Evolutionary conservation across 805 yeast species (phyloP), one percentile per base, ranked within the genome.

Genomic region (Monosporozyma unispora): DNA sequence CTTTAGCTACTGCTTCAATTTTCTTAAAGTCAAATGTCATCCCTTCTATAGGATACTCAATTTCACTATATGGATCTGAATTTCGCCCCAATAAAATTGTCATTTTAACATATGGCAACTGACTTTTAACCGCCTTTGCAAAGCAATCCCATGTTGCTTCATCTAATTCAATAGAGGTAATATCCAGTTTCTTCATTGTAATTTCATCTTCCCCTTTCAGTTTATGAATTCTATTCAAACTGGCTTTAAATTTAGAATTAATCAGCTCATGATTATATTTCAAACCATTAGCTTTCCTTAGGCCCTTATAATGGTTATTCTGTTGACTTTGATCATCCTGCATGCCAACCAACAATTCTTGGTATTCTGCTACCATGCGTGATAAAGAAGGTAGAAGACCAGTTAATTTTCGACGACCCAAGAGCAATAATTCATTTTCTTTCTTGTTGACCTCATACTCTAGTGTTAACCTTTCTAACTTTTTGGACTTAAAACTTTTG

Each of bases 391-490:
- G 73, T 8, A 73, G 57, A 2, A 72, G 50, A 2, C 29, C 39
- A 2, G 48, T 49, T 23, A 33, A 47, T 21, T 54, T 51, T 19
- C 64, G 54, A 11, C 66, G 54, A 1, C 63, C 63, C 12, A 56
- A 19, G 1, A 61, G 35, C 4, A 56, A 35, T 16, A 57, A 43
- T n/a, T 52, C 55, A 37, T 62, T 61, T 8, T 57, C 61, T 2
- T 63, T 66, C 27, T 75, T 74, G 4, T 75, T 69, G 2, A 80
- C 53, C 47, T 77, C 78, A 57, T 80, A 79, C 57, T 87, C 95
- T 28, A 82, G 62, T 1, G 80, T 66, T 52, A 73, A 72, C 37
- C 87, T 69, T 6, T 81, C 72, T 25, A 84, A 63, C 50, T 79
- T 71, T 8, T 65, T 61, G 27, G 74, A 70, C 4, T 72, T 74